A percentile compares a stretch with the other conserved stretches of the same genome.
phyloP scores from a whole-genome alignment of 2,329 filamentous ascomycete species.

The Beauveria asiatica region DNA sequence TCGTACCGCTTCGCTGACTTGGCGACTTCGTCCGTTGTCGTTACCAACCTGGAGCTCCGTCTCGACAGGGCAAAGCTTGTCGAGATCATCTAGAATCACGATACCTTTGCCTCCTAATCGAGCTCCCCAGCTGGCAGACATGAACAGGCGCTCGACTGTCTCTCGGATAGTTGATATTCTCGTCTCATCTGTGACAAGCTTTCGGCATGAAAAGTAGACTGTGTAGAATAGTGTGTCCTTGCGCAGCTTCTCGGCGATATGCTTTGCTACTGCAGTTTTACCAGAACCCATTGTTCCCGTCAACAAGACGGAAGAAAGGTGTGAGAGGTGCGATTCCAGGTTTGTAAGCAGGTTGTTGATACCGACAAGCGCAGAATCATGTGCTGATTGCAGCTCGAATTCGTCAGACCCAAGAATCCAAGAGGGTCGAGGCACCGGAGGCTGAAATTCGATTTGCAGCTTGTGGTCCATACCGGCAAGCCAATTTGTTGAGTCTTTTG shows the following conservation, averaged over 20 bases:
- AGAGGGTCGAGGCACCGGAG: slow-evolving; percentile 58
- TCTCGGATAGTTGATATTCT: slow-evolving; percentile 87
- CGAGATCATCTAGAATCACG: slow-evolving; percentile 85
- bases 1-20: slow-evolving; percentile 83
- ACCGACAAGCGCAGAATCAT: slow-evolving; percentile 62
- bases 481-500: slow-evolving; percentile 54
- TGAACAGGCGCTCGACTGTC: slow-evolving; percentile 73
- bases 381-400: slow-evolving; percentile 47
- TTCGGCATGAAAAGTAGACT: slow-evolving; percentile 78
- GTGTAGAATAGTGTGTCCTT: slow-evolving; percentile 70
- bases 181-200: slow-evolving; percentile 83
- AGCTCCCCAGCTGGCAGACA: slow-evolving; percentile 84
- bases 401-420: slow-evolving; percentile 38
- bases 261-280: slow-evolving; percentile 73
- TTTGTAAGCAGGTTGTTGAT: slow-evolving; percentile 70
- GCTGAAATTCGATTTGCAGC: slow-evolving; percentile 65
- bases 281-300: slow-evolving; percentile 86
- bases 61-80: slow-evolving; percentile 86
- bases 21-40: slow-evolving; percentile 85
- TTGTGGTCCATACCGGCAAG: slow-evolving; percentile 69
- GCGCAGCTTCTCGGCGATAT: slow-evolving; percentile 65
- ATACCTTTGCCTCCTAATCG: slow-evolving; percentile 74
- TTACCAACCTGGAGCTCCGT: slow-evolving; percentile 90
- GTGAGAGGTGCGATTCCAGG: slow-evolving; percentile 66
- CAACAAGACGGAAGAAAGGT: slow-evolving; percentile 81